Percentiles rank a stretch among this genome's conserved stretches.
These are phyloP conservation scores for Cyclotella choctawhatcheeana DNA, from an alignment of 108 stramenopile species.

Conservation along the genomic window DNA sequence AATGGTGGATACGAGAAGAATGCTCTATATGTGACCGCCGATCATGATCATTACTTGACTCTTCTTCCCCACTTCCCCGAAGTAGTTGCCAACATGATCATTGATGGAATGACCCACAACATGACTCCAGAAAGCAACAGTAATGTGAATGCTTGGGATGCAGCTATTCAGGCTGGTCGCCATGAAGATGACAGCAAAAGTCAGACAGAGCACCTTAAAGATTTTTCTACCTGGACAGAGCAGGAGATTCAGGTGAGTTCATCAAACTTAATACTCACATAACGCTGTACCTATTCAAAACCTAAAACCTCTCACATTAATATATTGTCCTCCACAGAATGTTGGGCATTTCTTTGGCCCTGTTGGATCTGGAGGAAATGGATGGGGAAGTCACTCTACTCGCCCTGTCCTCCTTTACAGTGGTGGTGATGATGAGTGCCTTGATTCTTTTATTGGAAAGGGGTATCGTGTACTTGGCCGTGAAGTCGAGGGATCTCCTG, in stretches of 20 bases:
- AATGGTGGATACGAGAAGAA: conserved; percentile 72
- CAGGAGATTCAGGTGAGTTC: conserved; percentile 42
- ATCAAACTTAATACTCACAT: background rate
- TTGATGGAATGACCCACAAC: conserved; percentile 51
- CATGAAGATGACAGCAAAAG: conserved; percentile 53
- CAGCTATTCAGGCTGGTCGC: conserved; percentile 39
- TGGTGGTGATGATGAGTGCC: conserved; percentile 59
- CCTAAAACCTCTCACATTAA: no score
- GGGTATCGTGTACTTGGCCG: conserved; percentile 54
- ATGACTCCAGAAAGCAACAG: conserved; percentile 62
- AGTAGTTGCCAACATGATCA: conserved; percentile 53
- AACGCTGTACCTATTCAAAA: no score
- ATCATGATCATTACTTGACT: conserved; percentile 72
- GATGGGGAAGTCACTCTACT: conserved; percentile 66
- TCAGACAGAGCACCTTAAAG: conserved; percentile 50
- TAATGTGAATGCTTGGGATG: conserved; percentile 56
- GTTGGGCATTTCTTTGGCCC: conserved; percentile 65
- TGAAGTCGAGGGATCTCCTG: conserved; percentile 39
- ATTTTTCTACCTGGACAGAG: conserved; percentile 61
- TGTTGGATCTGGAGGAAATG: conserved; percentile 62
- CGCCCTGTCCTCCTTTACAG: conserved; percentile 56
- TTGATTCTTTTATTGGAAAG: conserved; percentile 47
- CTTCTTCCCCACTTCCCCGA: conserved; percentile 59
- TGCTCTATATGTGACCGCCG: conserved; percentile 67
- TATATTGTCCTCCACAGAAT: background rate